Evolutionary conservation across 2,329 filamentous ascomycete species (phyloP).

Genomic region (Penicillium digitatum): DNA sequence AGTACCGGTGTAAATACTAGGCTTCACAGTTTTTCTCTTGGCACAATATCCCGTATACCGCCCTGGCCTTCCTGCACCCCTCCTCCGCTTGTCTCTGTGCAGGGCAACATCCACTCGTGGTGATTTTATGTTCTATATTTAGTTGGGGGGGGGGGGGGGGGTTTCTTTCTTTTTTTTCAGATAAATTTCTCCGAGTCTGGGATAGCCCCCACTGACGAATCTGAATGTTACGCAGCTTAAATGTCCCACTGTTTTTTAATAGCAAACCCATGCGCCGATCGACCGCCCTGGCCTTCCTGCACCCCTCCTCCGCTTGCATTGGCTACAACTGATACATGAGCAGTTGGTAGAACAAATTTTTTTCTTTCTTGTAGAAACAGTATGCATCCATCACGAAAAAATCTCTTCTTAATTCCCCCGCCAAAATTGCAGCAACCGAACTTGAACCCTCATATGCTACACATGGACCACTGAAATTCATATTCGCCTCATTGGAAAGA

Average conservation of each 20-base stretch:
- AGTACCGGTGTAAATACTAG: neutral
- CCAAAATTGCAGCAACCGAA: neutral
- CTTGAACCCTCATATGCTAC: neutral
- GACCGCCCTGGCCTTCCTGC: no score
- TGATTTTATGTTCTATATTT: constrained; percentile 8
- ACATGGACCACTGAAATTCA: neutral
- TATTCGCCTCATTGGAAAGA: neutral
- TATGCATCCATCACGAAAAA: neutral
- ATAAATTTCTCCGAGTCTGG: neutral
- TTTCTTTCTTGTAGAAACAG: neutral
- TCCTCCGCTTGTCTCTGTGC: neutral
- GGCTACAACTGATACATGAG: neutral
- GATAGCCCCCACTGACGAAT: neutral
- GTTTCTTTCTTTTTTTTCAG: neutral
- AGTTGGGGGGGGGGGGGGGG: no score
- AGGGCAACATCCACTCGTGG: neutral
- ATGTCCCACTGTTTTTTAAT: neutral
- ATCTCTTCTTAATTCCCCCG: no score
- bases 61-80: neutral
- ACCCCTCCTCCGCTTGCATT: no score
- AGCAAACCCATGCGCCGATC: neutral
- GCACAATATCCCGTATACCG: neutral
- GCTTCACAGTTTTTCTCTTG: constrained; percentile 8
- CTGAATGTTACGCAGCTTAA: neutral
- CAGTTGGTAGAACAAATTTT: no score